A percentile compares a stretch with the other conserved stretches of the same genome.
These are phyloP conservation scores for Glaciozyma martinii DNA, from an alignment of 768 basidiomycete genomes.

Conservation along the genomic window DNA sequence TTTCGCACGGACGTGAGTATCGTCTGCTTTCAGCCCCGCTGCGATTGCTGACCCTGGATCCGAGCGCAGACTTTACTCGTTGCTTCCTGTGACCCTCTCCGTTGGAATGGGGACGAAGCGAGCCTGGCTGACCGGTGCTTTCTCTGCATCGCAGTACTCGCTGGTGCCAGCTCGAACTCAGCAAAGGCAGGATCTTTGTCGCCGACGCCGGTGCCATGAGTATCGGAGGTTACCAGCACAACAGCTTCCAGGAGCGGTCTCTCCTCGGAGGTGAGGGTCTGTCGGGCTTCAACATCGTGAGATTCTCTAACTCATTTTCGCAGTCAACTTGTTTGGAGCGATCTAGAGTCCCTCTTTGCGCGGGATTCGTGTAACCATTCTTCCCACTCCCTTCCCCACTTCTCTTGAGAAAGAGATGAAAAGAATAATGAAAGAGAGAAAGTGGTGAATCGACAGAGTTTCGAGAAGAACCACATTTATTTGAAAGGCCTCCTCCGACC, in stretches of 20 bases:
- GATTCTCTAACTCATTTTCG: too few relatives aligned
- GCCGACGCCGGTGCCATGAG: conserved; percentile 25
- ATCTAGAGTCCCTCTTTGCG: not conserved
- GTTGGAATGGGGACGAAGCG: too few relatives aligned
- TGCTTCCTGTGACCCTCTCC: conserved; percentile 26
- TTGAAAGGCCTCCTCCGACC: too few relatives aligned
- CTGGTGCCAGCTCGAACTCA: conserved; percentile 65
- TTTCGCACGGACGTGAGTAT: conserved; percentile 58
- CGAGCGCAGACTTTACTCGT: conserved; percentile 44
- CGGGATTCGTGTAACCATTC: too few relatives aligned
- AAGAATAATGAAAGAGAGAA: too few relatives aligned
- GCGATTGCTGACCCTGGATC: not conserved
- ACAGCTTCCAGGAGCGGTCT: conserved; percentile 17
- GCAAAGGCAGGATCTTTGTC: conserved; percentile 34
- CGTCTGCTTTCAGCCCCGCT: not conserved
- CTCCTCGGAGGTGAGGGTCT: not conserved
- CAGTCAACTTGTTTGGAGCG: conserved; percentile 1
- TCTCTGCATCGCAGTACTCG: conserved; percentile 67
- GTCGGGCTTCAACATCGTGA: too few relatives aligned
- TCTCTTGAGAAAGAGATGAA: too few relatives aligned
- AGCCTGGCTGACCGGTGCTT: not conserved
- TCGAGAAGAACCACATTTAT: too few relatives aligned
- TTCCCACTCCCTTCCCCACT: too few relatives aligned
- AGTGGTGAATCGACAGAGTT: too few relatives aligned
- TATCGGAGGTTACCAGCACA: conserved; percentile 22